Base-by-base conservation (phyloP, 2,329 filamentous ascomycete species). In the Zarea fungicola region DNA sequence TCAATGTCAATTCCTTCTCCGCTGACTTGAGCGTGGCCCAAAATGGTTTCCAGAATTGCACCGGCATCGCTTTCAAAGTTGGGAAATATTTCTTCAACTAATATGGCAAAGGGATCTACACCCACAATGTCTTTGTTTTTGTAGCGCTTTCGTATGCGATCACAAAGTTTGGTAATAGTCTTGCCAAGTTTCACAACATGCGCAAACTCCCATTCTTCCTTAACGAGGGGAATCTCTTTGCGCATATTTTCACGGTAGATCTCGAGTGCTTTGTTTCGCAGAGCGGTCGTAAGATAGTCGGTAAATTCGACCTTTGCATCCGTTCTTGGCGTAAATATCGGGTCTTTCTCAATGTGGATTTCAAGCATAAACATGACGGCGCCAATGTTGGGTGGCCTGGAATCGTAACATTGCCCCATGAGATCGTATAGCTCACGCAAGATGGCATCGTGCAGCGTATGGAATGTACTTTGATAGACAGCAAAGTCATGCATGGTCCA, bases 91-190 rank as follows among this genome's bases (percentile, higher is more conserved):
- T 89, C 88, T 56, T 87, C 80, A 6, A 96, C 83, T 26, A 97
- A 74, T 29, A 93, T 85, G 40, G 79, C 82, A 37, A 80, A 68
- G 2, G 76, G 76, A 51, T 77, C 77, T 23, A 78, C 75, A 2
- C 90, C 90, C 82, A 96, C 85, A 51, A 97, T 87, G 54, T 89
- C 85, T 1, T 89, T 93, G 59, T 87, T 92, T 58, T 83, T 83
- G 67, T 96, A 99, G 42, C 92, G 83, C 69, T 97, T 97, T 65
- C 90, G 85, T 44, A 96, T 95, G 62, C 85, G 88, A 59, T 95
- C 85, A 54, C 87, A 89, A 26, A 96, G 75, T 56, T 88, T 90
- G 42, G 89, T 84, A 5, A 97, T 89, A 1, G 83, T 82, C 62
- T 93, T 89, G 14, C 91, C 90, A 21, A 99, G 79, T 61, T 91